phyloP scores from a whole-genome alignment of 2,329 filamentous ascomycete genomes.

The Cryphonectria nitschkei region DNA sequence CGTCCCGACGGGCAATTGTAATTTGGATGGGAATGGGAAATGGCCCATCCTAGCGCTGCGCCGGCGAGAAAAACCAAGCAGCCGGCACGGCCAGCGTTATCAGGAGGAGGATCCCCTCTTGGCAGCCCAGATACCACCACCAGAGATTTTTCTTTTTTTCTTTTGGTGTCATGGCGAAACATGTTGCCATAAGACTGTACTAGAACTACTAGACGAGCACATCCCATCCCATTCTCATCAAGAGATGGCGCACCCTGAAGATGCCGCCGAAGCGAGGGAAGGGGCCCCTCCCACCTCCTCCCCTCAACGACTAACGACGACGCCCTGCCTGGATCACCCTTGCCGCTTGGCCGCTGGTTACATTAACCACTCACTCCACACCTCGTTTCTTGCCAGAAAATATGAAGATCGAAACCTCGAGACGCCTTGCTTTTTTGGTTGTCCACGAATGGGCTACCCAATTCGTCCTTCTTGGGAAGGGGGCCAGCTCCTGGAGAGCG shows the following conservation, averaged over 20 bases:
- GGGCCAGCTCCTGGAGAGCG: not conserved
- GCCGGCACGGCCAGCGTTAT: not conserved
- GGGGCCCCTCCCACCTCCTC: no score
- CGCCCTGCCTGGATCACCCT: conserved; percentile 5
- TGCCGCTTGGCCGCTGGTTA: not conserved
- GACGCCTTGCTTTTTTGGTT: not conserved
- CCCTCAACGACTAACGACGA: not conserved
- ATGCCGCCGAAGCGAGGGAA: not conserved
- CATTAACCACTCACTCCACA: not conserved
- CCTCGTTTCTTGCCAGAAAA: not conserved
- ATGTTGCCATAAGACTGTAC: not conserved
- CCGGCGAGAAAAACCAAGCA: no score
- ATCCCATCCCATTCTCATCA: not conserved
- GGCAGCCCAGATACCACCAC: not conserved
- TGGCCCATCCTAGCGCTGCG: not conserved
- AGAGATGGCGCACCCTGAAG: conserved; percentile 2
- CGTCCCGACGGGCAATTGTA: not conserved
- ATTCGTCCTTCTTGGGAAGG: not conserved
- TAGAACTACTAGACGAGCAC: not conserved
- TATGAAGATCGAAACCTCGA: not conserved
- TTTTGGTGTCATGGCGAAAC: no score
- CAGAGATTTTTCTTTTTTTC: no score
- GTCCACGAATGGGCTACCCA: not conserved
- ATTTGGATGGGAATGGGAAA: not conserved
- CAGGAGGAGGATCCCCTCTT: not conserved